These are phyloP conservation scores for Sarcomyxa edulis DNA, from an alignment of 768 basidiomycete species.

Conservation along the genomic window DNA sequence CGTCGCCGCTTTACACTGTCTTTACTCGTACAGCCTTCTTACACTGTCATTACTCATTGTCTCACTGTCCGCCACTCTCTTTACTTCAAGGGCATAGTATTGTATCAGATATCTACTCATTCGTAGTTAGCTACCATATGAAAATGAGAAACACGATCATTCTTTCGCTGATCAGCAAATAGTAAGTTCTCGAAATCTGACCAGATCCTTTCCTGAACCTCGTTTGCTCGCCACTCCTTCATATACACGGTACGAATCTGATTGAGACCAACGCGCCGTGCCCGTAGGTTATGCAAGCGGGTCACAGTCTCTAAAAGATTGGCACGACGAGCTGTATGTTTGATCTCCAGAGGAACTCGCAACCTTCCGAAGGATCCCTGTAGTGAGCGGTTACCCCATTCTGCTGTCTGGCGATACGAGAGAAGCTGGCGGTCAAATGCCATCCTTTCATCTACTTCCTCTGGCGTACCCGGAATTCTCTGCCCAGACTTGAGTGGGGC, in stretches of 20 bases:
- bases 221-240: constrained; percentile 25
- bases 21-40: too few species aligned
- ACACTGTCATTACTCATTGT: too few species aligned
- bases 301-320: constrained; percentile 30
- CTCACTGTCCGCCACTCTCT: too few species aligned
- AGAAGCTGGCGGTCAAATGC: constrained; percentile 27
- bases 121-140: constrained; percentile 19
- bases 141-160: constrained; percentile 28
- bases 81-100: too few species aligned
- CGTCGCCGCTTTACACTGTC: too few species aligned
- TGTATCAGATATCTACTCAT: too few species aligned
- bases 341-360: constrained; percentile 30
- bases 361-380: constrained; percentile 42
- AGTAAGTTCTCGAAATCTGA: constrained; percentile 28
- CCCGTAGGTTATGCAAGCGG: constrained; percentile 27
- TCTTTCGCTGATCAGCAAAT: constrained; percentile 25
- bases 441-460: constrained; percentile 16
- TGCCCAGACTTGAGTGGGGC: constrained; percentile 31
- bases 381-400: constrained; percentile 42
- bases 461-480: constrained; percentile 9
- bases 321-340: constrained; percentile 14
- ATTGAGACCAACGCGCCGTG: constrained; percentile 28
- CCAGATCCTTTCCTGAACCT: constrained; percentile 28
- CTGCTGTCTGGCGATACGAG: constrained; percentile 39
- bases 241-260: constrained; percentile 36